These are phyloP conservation scores for Saccharomycopsis guyanensis DNA, from an alignment of 805 yeast genomes.

Conservation along the genomic window DNA sequence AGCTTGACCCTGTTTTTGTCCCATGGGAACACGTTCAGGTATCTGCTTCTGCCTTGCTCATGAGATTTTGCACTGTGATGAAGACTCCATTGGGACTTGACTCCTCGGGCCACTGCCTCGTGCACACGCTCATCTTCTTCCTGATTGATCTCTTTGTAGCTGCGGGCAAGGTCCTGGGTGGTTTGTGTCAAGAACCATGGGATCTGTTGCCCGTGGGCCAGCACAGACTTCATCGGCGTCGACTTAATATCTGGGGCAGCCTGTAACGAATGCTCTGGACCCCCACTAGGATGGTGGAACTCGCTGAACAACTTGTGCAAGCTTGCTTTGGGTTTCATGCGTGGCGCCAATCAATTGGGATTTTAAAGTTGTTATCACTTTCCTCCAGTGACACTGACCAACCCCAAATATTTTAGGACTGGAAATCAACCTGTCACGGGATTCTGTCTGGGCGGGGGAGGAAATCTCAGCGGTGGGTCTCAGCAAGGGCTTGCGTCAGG, in stretches of 20 bases:
- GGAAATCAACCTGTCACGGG: no score
- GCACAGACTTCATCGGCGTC: not conserved
- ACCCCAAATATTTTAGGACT: not conserved
- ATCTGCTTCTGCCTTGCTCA: constrained; percentile 41
- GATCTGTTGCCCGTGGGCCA: constrained; percentile 4
- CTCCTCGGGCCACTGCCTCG: constrained; percentile 27
- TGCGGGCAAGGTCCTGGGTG: constrained; percentile 22
- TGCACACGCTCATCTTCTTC: constrained; percentile 33
- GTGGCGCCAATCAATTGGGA: not conserved
- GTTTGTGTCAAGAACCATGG: constrained; percentile 18
- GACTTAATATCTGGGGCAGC: not conserved
- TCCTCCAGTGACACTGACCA: not conserved
- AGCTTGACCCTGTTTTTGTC: constrained; percentile 49
- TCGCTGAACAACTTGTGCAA: no score
- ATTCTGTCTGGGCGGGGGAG: no score
- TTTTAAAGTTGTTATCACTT: not conserved
- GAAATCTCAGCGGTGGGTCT: no score
- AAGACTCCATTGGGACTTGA: constrained; percentile 21
- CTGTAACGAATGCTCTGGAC: no score
- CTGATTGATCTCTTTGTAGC: constrained; percentile 30
- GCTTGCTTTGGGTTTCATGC: no score
- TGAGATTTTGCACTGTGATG: constrained; percentile 20
- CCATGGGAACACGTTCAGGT: constrained; percentile 57
- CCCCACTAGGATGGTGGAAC: no score
- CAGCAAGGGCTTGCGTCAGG: no score